Percentiles rank a stretch among this genome's conserved stretches.
These are phyloP conservation scores for Gastrolobium bilobum DNA, from an alignment of 306 rosid species.

Conservation along the genomic window DNA sequence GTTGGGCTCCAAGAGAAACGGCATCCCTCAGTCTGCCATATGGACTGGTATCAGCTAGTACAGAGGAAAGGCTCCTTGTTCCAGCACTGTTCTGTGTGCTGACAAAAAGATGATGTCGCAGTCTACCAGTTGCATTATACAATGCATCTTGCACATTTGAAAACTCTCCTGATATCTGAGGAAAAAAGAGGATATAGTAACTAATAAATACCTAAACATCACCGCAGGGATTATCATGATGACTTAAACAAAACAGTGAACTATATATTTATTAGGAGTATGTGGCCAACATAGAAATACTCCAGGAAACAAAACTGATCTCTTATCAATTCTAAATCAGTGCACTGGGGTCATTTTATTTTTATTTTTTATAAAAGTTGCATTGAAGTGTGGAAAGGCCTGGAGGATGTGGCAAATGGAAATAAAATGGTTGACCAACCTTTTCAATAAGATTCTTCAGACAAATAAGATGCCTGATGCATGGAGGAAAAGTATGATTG, in stretches of 20 bases:
- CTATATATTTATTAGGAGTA: constrained; percentile 18
- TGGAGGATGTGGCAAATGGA: too few species aligned
- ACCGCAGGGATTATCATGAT: constrained; percentile 13
- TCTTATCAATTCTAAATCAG: not conserved
- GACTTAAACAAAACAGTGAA: constrained; percentile 36
- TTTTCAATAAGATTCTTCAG: too few species aligned
- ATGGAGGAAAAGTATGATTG: too few species aligned
- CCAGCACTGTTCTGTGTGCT: constrained; percentile 65
- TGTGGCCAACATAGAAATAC: constrained; percentile 27
- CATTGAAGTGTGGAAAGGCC: too few species aligned
- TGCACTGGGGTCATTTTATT: not conserved
- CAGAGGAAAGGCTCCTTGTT: constrained; percentile 65
- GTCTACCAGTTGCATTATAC: constrained; percentile 89
- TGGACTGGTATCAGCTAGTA: constrained; percentile 69
- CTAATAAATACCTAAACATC: constrained; percentile 24
- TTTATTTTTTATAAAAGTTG: too few species aligned
- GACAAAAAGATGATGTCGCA: constrained; percentile 84
- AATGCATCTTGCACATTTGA: constrained; percentile 95
- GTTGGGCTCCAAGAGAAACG: constrained; percentile 58
- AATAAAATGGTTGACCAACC: too few species aligned
- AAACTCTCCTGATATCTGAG: constrained; percentile 91
- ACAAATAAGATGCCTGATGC: too few species aligned
- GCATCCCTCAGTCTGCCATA: constrained; percentile 72
- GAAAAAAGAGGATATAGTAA: constrained; percentile 27
- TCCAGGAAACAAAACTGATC: constrained; percentile 2